These are phyloP conservation scores for Clonostachys byssicola DNA, from an alignment of 2,329 filamentous ascomycete genomes.

Conservation along the genomic window DNA sequence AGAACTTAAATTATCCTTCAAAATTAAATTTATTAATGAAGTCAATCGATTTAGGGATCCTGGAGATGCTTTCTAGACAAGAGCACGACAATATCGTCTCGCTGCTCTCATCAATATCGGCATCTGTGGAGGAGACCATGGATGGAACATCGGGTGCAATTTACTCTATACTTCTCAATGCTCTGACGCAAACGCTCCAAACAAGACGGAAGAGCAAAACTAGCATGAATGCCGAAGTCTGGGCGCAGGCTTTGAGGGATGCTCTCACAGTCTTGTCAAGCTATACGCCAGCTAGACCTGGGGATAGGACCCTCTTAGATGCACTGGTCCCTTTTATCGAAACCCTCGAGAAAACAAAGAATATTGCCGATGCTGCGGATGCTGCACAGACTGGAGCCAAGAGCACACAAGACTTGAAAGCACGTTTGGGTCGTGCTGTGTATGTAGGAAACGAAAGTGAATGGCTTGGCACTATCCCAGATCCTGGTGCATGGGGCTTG, in stretches of 20 bases:
- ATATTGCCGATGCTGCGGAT: conserved; percentile 15
- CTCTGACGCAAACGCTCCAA: background rate
- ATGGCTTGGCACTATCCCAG: background rate
- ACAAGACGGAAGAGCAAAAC: background rate
- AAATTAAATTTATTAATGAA: too few species aligned
- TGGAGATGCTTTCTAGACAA: too few species aligned
- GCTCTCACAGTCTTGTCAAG: conserved; percentile 53
- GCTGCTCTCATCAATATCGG: background rate
- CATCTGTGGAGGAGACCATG: background rate
- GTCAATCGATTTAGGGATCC: too few species aligned
- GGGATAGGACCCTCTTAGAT: background rate
- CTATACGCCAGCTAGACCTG: conserved; percentile 30
- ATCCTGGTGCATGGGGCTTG: background rate
- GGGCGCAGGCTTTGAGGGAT: background rate
- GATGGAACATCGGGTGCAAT: background rate
- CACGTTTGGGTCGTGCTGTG: conserved; percentile 25
- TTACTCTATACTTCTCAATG: background rate
- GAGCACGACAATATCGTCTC: too few species aligned
- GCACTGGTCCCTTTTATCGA: background rate
- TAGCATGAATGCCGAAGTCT: too few species aligned
- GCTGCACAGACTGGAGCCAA: background rate
- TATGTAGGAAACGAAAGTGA: background rate
- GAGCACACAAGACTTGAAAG: background rate
- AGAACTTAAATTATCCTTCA: conserved; percentile 20
- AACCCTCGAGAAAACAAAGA: conserved; percentile 33